Base-by-base conservation (phyloP, 495 filamentous ascomycete species). In the Neurospora terricola region DNA sequence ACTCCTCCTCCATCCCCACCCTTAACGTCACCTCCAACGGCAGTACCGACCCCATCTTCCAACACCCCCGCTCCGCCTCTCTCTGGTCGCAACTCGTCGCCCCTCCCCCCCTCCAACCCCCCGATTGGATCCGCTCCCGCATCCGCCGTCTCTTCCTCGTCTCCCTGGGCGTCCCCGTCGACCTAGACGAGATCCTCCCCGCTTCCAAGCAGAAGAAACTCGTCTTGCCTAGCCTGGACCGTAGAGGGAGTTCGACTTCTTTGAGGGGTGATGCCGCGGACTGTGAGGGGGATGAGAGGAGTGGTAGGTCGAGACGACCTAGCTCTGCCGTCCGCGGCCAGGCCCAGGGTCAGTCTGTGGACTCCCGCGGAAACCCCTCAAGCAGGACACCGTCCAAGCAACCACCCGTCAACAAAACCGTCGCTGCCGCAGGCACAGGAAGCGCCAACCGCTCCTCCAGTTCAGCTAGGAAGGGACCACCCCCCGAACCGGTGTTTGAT, bases 201-300 rank as follows among this genome's bases (percentile, higher is more conserved):
- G 93, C 94, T 3, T 95, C 93, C 42, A 98, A 97, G 82, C 96
- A 98, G 79, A 98, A 98, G 87, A 97, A 98, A 77, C 90, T 99
- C 34, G 87, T 99, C 23, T 87, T 99, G 4, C 96, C 96, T 8
- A 96, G 93, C 3, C 90, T 96, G 70, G 88, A 91, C 77, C 82
- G 91, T 69, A 84, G 82, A 75, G 84, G 80, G 36, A 89, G 84
- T 27, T 85, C 81, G 37, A 38, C 37, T 10, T 38, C 37, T 38
- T 38, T 38, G 37, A 38, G 37, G 9, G 40, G 40, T 2, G 40
- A 42, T 8, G 14, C 40, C 5, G 37, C 37, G 37, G 39, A 40
- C n/a, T n/a, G n/a, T n/a, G n/a, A n/a, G n/a, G n/a, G n/a, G n/a
- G n/a, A n/a, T n/a, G n/a, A n/a, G n/a, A n/a, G n/a, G n/a, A n/a